Evolutionary conservation across 2,329 filamentous ascomycete species (phyloP).

Genomic region (Penicillium paneum): DNA sequence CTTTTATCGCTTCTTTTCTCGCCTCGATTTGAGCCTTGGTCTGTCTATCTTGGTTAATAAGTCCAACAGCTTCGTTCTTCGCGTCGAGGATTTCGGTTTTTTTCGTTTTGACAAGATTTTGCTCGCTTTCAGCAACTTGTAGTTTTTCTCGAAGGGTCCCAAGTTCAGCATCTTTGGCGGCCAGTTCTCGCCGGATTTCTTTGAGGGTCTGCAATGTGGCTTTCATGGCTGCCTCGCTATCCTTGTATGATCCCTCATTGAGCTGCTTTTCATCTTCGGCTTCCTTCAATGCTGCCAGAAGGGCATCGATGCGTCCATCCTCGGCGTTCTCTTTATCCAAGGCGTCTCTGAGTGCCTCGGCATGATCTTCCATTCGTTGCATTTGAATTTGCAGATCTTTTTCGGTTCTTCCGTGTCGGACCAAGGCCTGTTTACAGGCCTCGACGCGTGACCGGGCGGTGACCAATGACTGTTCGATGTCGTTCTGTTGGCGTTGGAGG

Average conservation of each 20-base stretch:
- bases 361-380: constrained; percentile 60
- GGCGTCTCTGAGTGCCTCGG: constrained; percentile 65
- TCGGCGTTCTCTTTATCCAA: constrained; percentile 57
- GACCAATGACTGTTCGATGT: constrained; percentile 51
- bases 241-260: constrained; percentile 47
- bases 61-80: constrained; percentile 61
- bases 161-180: constrained; percentile 36
- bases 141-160: constrained; percentile 43
- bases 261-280: constrained; percentile 49
- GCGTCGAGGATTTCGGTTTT: constrained; percentile 55
- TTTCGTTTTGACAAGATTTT: constrained; percentile 48
- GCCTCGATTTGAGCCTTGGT: constrained; percentile 47
- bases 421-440: constrained; percentile 50
- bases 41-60: constrained; percentile 49
- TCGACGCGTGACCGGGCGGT: constrained; percentile 50
- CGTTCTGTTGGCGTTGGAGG: constrained; percentile 54
- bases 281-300: constrained; percentile 59
- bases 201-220: constrained; percentile 41
- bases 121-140: constrained; percentile 56
- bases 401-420: constrained; percentile 48
- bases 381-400: constrained; percentile 53
- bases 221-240: constrained; percentile 47
- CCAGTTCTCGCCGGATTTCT: constrained; percentile 34
- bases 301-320: constrained; percentile 61
- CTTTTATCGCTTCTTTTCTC: constrained; percentile 49